Base-by-base conservation (phyloP, 2,329 filamentous ascomycete genomes). In the Colletotrichum falcatum region DNA sequence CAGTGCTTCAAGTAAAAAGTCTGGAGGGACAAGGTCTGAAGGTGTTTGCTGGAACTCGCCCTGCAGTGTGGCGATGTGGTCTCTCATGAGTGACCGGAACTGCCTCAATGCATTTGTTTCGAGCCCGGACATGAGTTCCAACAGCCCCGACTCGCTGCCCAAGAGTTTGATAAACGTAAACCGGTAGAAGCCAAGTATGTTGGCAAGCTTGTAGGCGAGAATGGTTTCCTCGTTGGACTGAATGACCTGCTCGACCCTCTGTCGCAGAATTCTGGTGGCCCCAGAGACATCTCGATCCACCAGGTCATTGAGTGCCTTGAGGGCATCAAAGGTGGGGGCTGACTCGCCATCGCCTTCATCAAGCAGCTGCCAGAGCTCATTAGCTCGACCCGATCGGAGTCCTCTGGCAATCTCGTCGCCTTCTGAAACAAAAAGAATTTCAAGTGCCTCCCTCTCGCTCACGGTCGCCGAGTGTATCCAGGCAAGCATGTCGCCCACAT, bases 381-480 rank as follows among this genome's bases (percentile, higher is more conserved):
- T 94, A 74, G 94, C 91, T 39, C 93, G 87, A 0, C 94, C 94
- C 53, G 91, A 90, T 77, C 94, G 90, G 33, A 98, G 91, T 0
- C 92, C 94, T 73, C 90, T 93, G 33, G 92, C 92, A 66, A 98
- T 93, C 76, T 97, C 94, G 72, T 96, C 93, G 2, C 93, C 95
- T 72, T 98, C 95, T 0, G 92, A 92, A 51, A 98, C 91, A 77
- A 99, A 99, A 0, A 99, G 84, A 2, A 94, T 90, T 79, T 98
- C 95, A 7, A 99, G 85, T 0, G 95, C 94, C 80, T 99, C 96
- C 62, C 93, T 89, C 80, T 99, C 96, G 39, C 95, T 97, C 1
- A 99, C 96, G 0, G 95, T 92, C 3, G 95, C 93, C 0, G 96
- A 97, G 79, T 99, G 96, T 7, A 92, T 90, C 96, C 96, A 99